Percentiles rank a stretch among this genome's conserved stretches.
Conservation (phyloP, 352 stramenopile species). For the Pythium insidiosum region DNA sequence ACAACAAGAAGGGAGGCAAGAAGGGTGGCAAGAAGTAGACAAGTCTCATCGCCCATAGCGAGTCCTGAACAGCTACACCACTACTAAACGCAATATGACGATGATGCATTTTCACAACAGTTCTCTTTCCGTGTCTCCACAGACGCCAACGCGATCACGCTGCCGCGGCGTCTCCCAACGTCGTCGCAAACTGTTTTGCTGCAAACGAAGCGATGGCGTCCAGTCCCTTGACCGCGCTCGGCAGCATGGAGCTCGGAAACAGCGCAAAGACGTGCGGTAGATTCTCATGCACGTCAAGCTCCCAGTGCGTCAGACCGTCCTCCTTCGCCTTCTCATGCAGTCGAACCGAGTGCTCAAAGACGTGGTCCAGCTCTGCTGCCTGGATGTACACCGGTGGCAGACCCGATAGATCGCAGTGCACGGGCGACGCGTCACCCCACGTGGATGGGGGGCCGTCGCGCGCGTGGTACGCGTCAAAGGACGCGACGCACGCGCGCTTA, state of each 20-base stretch:
- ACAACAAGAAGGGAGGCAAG: too few species aligned
- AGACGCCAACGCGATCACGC: too few species aligned
- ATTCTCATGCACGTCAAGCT: slow-evolving; percentile 9
- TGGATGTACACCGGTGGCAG: slow-evolving; percentile 16
- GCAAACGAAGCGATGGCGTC: slow-evolving; percentile 13
- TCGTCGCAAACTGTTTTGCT: slow-evolving; percentile 4
- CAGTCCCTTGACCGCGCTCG: slow-evolving; percentile 5
- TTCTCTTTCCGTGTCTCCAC: too few species aligned
- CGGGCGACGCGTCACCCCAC: slow-evolving; percentile 5
- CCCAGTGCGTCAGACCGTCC: slow-evolving; percentile 9
- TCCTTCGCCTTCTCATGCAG: slow-evolving; percentile 9
- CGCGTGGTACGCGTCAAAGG: background rate
- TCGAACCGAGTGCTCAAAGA: slow-evolving; percentile 6
- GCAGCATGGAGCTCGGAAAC: slow-evolving; percentile 10
- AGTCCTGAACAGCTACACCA: too few species aligned
- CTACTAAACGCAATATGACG: too few species aligned
- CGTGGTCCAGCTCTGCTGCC: slow-evolving; percentile 11
- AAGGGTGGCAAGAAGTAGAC: too few species aligned
- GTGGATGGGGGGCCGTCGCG: background rate
- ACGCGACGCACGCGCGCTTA: background rate
- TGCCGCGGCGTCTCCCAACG: too few species aligned
- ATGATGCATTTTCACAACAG: too few species aligned
- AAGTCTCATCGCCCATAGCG: too few species aligned
- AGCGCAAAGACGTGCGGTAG: slow-evolving; percentile 18
- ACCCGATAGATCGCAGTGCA: slow-evolving; percentile 5